These are phyloP conservation scores for Elasticomyces elasticus DNA, from an alignment of 495 filamentous ascomycete genomes.

Conservation along the genomic window DNA sequence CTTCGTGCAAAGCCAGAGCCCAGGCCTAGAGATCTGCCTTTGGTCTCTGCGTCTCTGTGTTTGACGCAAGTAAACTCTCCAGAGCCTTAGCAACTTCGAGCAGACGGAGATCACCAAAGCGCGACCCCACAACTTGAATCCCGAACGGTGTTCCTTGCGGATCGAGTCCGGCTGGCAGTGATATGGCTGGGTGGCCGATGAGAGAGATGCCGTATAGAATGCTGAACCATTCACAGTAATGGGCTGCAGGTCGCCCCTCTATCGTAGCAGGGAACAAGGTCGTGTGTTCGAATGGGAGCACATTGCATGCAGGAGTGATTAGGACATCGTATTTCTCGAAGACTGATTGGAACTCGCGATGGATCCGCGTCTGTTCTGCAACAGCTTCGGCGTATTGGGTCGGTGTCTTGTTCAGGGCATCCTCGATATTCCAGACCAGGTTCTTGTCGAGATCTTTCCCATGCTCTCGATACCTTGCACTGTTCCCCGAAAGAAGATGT, in stretches of 20 bases:
- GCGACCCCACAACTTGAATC: background rate
- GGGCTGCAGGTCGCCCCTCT: background rate
- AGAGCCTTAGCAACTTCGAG: background rate
- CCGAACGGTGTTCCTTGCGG: background rate
- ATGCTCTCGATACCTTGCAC: background rate
- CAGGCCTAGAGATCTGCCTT: too few relatives aligned
- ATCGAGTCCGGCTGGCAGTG: background rate
- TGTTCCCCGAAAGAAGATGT: background rate
- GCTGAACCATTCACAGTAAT: background rate
- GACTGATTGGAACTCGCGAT: background rate
- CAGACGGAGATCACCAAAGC: background rate
- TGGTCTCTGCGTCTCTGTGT: background rate
- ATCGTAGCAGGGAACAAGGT: background rate
- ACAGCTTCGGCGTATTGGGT: background rate
- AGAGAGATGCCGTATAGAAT: background rate
- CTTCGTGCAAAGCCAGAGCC: too few relatives aligned
- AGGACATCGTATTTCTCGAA: conserved; percentile 1
- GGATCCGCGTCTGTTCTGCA: background rate
- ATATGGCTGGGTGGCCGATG: background rate
- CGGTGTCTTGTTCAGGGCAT: background rate
- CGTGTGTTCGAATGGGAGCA: background rate
- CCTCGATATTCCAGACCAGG: background rate
- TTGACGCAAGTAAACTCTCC: background rate
- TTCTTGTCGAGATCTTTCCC: background rate
- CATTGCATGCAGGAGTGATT: background rate